Conservation (phyloP, 1,139 yeast genomes). For the Suhomyces anneliseae region DNA sequence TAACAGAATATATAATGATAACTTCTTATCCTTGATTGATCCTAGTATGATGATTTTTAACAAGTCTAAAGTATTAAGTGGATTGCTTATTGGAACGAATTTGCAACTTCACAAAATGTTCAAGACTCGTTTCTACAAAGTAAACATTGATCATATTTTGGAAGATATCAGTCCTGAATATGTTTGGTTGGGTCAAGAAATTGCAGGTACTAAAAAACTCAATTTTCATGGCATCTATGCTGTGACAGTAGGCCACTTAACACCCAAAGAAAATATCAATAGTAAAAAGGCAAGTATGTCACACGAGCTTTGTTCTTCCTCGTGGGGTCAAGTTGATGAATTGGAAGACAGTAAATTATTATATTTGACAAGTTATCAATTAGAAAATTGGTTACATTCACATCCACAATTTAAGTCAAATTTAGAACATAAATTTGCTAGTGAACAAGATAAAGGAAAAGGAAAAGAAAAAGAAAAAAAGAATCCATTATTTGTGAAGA, state of each 20-base stretch:
- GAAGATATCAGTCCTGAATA: constrained; percentile 24
- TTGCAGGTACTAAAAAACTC: constrained; percentile 26
- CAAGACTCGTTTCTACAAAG: constrained; percentile 20
- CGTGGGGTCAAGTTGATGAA: constrained; percentile 39
- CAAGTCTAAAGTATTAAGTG: constrained; percentile 28
- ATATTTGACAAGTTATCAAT: constrained; percentile 37
- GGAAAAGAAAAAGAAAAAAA: not conserved
- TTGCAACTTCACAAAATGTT: constrained; percentile 28
- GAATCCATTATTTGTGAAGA: constrained; percentile 24
- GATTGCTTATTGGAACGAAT: constrained; percentile 29
- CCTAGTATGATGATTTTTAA: constrained; percentile 30
- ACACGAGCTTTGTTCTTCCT: constrained; percentile 38
- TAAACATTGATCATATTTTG: constrained; percentile 1
- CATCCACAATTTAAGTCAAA: constrained; percentile 15
- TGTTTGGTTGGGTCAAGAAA: constrained; percentile 38
- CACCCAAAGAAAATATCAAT: constrained; percentile 27
- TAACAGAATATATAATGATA: constrained; percentile 23
- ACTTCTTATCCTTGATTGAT: constrained; percentile 29
- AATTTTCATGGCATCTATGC: constrained; percentile 30
- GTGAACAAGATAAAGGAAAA: not conserved
- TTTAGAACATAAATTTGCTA: constrained; percentile 18
- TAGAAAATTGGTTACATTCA: constrained; percentile 28
- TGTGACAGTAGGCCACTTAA: constrained; percentile 33
- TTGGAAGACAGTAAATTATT: constrained; percentile 25
- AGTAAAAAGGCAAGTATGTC: constrained; percentile 21